These are phyloP conservation scores for Nakazawaea pomicola DNA, from an alignment of 805 yeast species.

Conservation along the genomic window DNA sequence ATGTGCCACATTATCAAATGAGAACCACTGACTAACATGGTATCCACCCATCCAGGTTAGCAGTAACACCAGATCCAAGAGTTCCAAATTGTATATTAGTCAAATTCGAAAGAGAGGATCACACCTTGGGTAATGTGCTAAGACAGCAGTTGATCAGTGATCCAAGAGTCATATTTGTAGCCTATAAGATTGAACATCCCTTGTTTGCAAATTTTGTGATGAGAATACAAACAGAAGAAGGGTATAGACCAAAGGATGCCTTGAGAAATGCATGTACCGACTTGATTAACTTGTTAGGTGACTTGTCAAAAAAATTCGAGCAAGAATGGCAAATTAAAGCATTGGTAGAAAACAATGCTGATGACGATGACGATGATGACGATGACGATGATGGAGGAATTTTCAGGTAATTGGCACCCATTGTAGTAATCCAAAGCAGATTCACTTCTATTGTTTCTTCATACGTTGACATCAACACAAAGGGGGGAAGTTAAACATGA, in stretches of 20 bases:
- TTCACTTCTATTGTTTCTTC: no score
- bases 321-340: conserved; percentile 93
- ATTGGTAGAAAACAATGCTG: conserved; percentile 42
- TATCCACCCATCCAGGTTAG: conserved; percentile 57
- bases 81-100: conserved; percentile 93
- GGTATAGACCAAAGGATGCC: conserved; percentile 87
- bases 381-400: conserved; percentile 9
- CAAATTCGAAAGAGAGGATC: conserved; percentile 95
- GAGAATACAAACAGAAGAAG: conserved; percentile 95
- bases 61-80: conserved; percentile 87
- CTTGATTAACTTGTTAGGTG: conserved; percentile 73
- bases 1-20: neutral
- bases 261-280: conserved; percentile 84
- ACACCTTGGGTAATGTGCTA: conserved; percentile 87
- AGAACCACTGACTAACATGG: conserved; percentile 13
- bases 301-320: conserved; percentile 71
- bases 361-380: conserved; percentile 27
- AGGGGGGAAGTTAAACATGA: no score
- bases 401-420: conserved; percentile 9
- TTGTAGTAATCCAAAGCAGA: no score
- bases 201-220: conserved; percentile 90
- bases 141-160: conserved; percentile 84
- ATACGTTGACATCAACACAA: conserved; percentile 4
- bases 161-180: conserved; percentile 88
- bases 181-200: conserved; percentile 97